Evolutionary conservation across 345 rosid species (phyloP).

Genomic region (Tarenaya hassleriana): DNA sequence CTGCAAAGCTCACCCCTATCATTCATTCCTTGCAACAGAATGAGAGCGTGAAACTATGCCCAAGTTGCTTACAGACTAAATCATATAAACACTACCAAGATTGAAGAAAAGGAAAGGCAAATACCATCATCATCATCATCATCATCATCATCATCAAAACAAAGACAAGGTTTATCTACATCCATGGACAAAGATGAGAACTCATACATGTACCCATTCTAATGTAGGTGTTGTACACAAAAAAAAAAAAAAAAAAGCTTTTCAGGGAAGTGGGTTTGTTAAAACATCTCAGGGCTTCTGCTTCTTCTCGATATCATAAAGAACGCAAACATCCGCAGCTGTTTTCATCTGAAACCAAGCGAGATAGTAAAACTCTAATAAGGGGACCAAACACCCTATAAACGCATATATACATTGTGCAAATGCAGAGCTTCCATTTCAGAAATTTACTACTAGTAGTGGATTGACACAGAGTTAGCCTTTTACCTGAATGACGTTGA

Average conservation of each 20-base stretch:
- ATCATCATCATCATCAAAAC: no score
- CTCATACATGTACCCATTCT: conserved; percentile 10
- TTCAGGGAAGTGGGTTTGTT: neutral
- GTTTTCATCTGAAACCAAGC: conserved; percentile 69
- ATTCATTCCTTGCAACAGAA: no score
- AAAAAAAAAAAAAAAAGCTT: conserved; percentile 13
- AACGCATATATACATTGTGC: no score
- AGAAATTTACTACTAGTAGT: no score
- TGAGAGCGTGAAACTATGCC: no score
- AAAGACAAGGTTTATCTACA: conserved; percentile 16
- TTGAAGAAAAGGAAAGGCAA: no score
- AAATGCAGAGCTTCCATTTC: no score
- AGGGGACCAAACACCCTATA: conserved; percentile 1
- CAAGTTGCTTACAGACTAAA: no score
- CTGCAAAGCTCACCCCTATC: no score
- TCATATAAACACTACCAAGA: no score
- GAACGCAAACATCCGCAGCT: conserved; percentile 84
- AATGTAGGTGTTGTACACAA: conserved; percentile 7
- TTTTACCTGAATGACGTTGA: conserved; percentile 79
- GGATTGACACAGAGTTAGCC: conserved; percentile 4
- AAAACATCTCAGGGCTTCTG: conserved; percentile 29
- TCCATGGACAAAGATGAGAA: conserved; percentile 19
- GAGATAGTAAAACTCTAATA: neutral
- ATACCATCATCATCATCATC: no score
- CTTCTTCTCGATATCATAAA: conserved; percentile 66